Evolutionary conservation across 179 eudicot genomes (phyloP).

Genomic region (Nepenthes alata): DNA sequence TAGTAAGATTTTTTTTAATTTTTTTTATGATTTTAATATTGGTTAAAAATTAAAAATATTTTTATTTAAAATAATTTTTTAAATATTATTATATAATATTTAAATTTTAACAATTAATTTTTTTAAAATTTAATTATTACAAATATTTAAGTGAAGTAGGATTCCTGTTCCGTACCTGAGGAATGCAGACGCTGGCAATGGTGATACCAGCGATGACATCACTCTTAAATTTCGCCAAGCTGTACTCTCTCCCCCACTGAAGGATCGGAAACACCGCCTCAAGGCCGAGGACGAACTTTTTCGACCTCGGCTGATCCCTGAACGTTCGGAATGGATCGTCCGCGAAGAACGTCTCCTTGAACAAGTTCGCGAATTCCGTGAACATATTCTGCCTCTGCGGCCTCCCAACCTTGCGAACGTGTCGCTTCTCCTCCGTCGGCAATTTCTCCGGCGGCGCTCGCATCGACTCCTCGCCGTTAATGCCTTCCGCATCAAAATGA

Average conservation of each 20-base stretch:
- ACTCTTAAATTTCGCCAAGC: conserved; percentile 28
- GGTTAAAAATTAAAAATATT: background rate
- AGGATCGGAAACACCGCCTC: conserved; percentile 59
- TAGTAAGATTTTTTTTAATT: too few relatives aligned
- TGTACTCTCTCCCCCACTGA: conserved; percentile 42
- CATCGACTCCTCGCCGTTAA: too few relatives aligned
- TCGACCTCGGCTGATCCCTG: conserved; percentile 47
- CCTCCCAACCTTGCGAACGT: conserved; percentile 54
- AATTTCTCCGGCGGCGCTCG: background rate
- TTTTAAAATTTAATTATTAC: too few relatives aligned
- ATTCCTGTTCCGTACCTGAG: conserved; percentile 32
- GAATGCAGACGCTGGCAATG: conserved; percentile 62
- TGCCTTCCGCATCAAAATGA: too few relatives aligned
- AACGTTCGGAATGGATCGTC: conserved; percentile 72
- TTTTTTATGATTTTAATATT: too few relatives aligned
- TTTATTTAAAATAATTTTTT: too few relatives aligned
- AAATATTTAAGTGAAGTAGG: background rate
- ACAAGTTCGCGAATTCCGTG: conserved; percentile 33
- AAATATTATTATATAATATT: too few relatives aligned
- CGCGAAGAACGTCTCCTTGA: conserved; percentile 63
- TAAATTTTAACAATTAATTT: too few relatives aligned
- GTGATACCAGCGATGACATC: conserved; percentile 54
- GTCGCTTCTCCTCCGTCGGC: background rate
- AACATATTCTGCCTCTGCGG: conserved; percentile 50
- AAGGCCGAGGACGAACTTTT: conserved; percentile 42